phyloP scores from a whole-genome alignment of 768 basidiomycete genomes.

The Boletellus ananas region DNA sequence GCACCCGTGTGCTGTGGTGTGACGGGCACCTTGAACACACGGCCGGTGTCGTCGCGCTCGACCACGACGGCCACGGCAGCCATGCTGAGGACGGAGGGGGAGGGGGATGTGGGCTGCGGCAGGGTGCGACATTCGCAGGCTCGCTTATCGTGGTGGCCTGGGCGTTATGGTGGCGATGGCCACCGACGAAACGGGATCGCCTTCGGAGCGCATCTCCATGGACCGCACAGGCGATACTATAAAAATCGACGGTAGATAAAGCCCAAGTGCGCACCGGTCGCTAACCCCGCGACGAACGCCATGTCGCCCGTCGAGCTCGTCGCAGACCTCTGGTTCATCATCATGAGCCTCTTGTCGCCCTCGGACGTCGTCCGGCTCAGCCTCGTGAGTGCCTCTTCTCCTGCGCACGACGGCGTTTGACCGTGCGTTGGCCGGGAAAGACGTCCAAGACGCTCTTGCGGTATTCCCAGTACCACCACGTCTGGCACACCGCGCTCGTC shows the following conservation, averaged over 20 bases:
- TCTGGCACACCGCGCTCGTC: conserved; percentile 25
- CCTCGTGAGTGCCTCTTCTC: conserved; percentile 18
- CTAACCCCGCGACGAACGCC: no score
- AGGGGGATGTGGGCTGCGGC: background rate
- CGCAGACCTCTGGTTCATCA: conserved; percentile 28
- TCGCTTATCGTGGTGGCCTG: conserved; percentile 2
- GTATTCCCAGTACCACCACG: conserved; percentile 23
- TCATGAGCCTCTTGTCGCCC: conserved; percentile 27
- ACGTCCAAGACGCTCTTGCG: conserved; percentile 24
- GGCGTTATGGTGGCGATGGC: conserved; percentile 21
- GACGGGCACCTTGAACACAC: conserved; percentile 16
- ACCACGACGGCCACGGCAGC: conserved; percentile 7
- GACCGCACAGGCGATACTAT: background rate
- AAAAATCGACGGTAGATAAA: conserved; percentile 8
- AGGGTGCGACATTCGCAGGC: conserved; percentile 4
- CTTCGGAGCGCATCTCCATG: background rate
- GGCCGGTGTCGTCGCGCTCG: conserved; percentile 22
- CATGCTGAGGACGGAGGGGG: background rate
- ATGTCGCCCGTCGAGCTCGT: no score
- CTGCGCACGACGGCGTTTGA: background rate
- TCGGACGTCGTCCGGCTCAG: conserved; percentile 23
- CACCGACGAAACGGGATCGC: conserved; percentile 8
- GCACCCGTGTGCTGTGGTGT: background rate
- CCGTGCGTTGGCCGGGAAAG: conserved; percentile 3
- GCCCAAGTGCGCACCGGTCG: background rate